Percentiles rank a stretch among this genome's conserved stretches.
phyloP scores from a whole-genome alignment of 2,329 filamentous ascomycete species.

The Trichoderma citrinoviride region DNA sequence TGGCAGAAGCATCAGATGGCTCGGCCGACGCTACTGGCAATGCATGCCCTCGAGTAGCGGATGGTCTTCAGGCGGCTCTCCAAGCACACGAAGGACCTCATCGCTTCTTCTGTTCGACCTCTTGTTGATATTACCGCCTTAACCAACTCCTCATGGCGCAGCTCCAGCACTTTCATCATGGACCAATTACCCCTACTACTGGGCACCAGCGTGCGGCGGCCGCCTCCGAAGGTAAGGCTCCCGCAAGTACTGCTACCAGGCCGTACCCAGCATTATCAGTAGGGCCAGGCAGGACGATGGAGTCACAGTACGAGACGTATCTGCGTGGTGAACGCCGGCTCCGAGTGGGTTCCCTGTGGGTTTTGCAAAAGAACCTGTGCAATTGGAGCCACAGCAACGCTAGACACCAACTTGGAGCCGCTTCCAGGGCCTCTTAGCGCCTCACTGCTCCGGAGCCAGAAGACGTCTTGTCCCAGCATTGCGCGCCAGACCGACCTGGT shows the following conservation, averaged over 20 bases:
- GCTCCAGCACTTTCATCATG: not conserved
- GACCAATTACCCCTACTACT: too few species aligned
- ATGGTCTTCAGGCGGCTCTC: not conserved
- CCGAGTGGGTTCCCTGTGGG: constrained; percentile 24
- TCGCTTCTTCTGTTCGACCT: not conserved
- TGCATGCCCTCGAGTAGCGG: not conserved
- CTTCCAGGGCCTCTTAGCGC: constrained; percentile 22
- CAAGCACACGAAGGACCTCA: not conserved
- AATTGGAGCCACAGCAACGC: constrained; percentile 23
- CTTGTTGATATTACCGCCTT: not conserved
- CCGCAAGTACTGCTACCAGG: not conserved
- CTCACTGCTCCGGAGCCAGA: constrained; percentile 20
- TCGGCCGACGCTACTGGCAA: constrained; percentile 5
- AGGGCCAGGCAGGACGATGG: not conserved
- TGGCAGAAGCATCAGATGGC: not conserved
- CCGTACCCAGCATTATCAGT: not conserved
- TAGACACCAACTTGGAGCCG: constrained; percentile 26
- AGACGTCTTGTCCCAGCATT: constrained; percentile 3
- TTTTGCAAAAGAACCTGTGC: constrained; percentile 30
- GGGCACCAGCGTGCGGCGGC: constrained; percentile 2
- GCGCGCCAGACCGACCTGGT: constrained; percentile 1
- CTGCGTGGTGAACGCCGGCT: constrained; percentile 17
- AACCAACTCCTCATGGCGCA: not conserved
- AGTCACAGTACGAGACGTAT: constrained; percentile 11
- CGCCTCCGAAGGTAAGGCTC: not conserved